Evolutionary conservation across 495 filamentous ascomycete genomes (phyloP).

Genomic region (Neurospora sp.): DNA sequence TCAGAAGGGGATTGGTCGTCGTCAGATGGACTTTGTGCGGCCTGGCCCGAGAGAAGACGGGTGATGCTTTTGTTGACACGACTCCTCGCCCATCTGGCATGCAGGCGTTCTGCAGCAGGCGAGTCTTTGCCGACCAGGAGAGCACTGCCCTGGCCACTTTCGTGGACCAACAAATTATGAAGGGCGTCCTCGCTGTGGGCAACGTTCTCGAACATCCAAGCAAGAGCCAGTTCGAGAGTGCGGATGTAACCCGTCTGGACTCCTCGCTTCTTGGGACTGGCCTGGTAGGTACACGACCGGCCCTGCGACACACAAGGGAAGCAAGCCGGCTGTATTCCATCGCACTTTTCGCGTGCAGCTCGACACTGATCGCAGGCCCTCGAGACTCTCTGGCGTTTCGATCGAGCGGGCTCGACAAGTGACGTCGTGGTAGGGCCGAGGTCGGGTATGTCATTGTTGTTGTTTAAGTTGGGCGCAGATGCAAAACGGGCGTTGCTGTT

Average conservation of each 20-base stretch:
- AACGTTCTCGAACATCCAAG: constrained; percentile 24
- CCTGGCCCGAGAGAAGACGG: constrained; percentile 38
- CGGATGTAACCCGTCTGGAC: constrained; percentile 55
- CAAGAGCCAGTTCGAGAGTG: constrained; percentile 43
- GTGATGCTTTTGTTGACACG: constrained; percentile 44
- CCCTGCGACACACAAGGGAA: constrained; percentile 51
- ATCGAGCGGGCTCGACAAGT: constrained; percentile 3
- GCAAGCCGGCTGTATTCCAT: constrained; percentile 52
- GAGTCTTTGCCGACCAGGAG: constrained; percentile 38
- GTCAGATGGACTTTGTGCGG: constrained; percentile 21
- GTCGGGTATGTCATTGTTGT: constrained; percentile 9
- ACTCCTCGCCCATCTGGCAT: constrained; percentile 49
- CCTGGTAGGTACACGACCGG: constrained; percentile 55
- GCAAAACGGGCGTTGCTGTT: neutral
- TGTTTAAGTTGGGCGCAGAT: constrained; percentile 1
- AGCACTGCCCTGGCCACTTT: constrained; percentile 12
- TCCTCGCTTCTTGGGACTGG: constrained; percentile 62
- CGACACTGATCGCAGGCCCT: constrained; percentile 61
- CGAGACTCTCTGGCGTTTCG: constrained; percentile 53
- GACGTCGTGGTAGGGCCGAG: constrained; percentile 11
- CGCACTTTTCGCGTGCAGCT: constrained; percentile 55
- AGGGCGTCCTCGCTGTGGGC: constrained; percentile 23
- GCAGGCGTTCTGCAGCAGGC: constrained; percentile 39
- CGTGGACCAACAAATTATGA: constrained; percentile 16
- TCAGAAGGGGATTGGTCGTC: constrained; percentile 22